A percentile compares a stretch with the other conserved stretches of the same genome.
Conservation (phyloP, 2,329 filamentous ascomycete species). For the Diaporthe citri region DNA sequence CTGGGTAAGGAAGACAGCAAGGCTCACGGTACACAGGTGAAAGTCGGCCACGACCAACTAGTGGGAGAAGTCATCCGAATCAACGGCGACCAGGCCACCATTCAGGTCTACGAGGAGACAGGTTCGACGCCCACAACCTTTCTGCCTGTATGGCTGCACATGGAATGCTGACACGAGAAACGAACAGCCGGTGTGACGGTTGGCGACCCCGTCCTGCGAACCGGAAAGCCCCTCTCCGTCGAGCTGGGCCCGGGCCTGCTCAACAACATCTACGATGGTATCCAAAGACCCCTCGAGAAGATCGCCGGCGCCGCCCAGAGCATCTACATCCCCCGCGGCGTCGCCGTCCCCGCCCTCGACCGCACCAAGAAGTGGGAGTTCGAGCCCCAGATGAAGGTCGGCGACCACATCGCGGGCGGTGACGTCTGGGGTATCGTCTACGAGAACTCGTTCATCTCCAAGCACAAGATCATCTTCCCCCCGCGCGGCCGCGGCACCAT, state of each 20-base stretch:
- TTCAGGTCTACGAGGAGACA: conserved; percentile 99
- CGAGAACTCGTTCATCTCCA: conserved; percentile 94
- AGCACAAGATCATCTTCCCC: conserved; percentile 93
- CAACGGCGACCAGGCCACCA: conserved; percentile 93
- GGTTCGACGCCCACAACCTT: conserved; percentile 65
- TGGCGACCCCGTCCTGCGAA: conserved; percentile 90
- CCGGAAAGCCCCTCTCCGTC: conserved; percentile 95
- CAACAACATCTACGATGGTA: conserved; percentile 99
- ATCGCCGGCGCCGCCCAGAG: conserved; percentile 84
- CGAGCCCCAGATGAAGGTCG: conserved; percentile 89
- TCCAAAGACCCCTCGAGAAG: conserved; percentile 91
- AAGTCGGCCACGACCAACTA: conserved; percentile 90
- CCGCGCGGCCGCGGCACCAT: conserved; percentile 92
- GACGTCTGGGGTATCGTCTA: conserved; percentile 96
- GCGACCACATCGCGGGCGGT: conserved; percentile 96
- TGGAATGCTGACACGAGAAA: conserved; percentile 40
- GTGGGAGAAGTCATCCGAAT: conserved; percentile 99
- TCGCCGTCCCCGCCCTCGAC: conserved; percentile 88
- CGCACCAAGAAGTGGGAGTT: conserved; percentile 97
- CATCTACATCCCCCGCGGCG: conserved; percentile 98
- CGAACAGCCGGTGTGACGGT: conserved; percentile 88
- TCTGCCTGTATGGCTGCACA: not conserved
- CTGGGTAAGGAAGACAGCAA: not conserved
- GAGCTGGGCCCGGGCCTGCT: conserved; percentile 97
- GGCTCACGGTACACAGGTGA: conserved; percentile 70